Percentiles rank a stretch among this genome's conserved stretches.
Conservation (phyloP, 345 rosid species). For the Durio zibethinus region DNA sequence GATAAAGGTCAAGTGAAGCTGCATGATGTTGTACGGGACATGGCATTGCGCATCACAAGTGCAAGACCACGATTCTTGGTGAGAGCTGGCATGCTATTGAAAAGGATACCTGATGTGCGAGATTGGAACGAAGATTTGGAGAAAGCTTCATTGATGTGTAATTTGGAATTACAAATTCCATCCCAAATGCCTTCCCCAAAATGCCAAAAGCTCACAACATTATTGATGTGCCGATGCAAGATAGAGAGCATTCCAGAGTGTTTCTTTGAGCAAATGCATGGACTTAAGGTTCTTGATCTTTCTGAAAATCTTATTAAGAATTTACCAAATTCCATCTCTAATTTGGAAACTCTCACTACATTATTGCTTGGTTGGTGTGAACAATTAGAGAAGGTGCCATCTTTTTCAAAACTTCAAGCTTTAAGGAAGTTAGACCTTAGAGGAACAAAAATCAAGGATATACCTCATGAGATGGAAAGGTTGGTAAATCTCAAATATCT, state of each 20-base stretch:
- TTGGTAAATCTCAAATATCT: constrained; percentile 13
- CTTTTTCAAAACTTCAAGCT: constrained; percentile 8
- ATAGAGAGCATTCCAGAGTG: background rate
- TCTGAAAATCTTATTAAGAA: accelerated
- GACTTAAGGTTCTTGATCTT: constrained; percentile 25
- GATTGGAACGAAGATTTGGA: constrained; percentile 17
- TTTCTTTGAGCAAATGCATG: constrained; percentile 6
- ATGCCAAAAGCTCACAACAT: background rate
- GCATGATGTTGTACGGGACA: background rate
- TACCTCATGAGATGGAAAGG: constrained; percentile 20
- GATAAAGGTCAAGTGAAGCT: background rate
- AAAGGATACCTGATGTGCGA: background rate
- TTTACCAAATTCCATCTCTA: constrained; percentile 14
- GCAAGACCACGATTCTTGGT: constrained; percentile 11
- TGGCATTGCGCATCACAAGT: constrained; percentile 14
- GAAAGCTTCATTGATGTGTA: constrained; percentile 16
- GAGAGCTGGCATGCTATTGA: background rate
- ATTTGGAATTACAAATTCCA: background rate
- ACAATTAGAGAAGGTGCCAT: background rate
- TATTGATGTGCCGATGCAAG: background rate
- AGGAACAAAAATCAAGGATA: background rate
- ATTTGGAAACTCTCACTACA: background rate
- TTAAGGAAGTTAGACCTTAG: constrained; percentile 14
- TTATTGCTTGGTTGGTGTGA: background rate
- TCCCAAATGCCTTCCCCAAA: background rate